These are phyloP conservation scores for Penicillium carneum DNA, from an alignment of 2,329 filamentous ascomycete species.

Conservation along the genomic window DNA sequence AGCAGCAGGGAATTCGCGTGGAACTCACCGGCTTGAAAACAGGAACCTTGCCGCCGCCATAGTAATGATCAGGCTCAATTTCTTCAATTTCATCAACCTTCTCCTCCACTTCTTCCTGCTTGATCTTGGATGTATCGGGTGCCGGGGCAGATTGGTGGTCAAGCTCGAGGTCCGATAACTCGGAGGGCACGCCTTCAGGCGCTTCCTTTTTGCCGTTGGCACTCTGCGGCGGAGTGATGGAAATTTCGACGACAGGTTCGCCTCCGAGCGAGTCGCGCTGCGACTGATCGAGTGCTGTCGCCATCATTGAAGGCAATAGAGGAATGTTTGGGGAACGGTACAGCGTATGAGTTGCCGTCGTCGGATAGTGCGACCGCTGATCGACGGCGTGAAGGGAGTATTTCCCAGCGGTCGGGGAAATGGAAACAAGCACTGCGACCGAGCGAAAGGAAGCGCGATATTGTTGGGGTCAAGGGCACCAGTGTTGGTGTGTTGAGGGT, in stretches of 20 bases:
- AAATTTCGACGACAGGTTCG: slow-evolving; percentile 40
- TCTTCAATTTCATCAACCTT: slow-evolving; percentile 74
- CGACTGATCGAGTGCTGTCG: slow-evolving; percentile 45
- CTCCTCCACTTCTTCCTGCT: slow-evolving; percentile 64
- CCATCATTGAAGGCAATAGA: slow-evolving; percentile 42
- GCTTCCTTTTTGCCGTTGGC: slow-evolving; percentile 55
- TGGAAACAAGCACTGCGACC: slow-evolving; percentile 19
- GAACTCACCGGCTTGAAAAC: slow-evolving; percentile 83
- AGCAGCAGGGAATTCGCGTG: neutral
- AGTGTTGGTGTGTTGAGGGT: slow-evolving; percentile 20
- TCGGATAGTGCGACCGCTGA: slow-evolving; percentile 54
- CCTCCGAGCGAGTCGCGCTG: slow-evolving; percentile 37
- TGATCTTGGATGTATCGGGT: slow-evolving; percentile 45
- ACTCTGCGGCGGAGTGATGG: slow-evolving; percentile 54
- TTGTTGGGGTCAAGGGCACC: slow-evolving; percentile 15
- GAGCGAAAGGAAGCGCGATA: slow-evolving; percentile 13
- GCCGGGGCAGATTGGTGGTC: slow-evolving; percentile 41
- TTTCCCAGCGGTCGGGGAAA: slow-evolving; percentile 54
- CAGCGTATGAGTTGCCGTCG: slow-evolving; percentile 43
- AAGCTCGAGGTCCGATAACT: slow-evolving; percentile 53
- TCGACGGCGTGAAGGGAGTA: slow-evolving; percentile 47
- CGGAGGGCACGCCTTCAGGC: slow-evolving; percentile 51
- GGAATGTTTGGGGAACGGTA: slow-evolving; percentile 21
- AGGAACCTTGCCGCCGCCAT: slow-evolving; percentile 79
- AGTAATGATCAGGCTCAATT: slow-evolving; percentile 85